Evolutionary conservation across 2,329 filamentous ascomycete species (phyloP).

Genomic region (Ceratocystis harringtonii): DNA sequence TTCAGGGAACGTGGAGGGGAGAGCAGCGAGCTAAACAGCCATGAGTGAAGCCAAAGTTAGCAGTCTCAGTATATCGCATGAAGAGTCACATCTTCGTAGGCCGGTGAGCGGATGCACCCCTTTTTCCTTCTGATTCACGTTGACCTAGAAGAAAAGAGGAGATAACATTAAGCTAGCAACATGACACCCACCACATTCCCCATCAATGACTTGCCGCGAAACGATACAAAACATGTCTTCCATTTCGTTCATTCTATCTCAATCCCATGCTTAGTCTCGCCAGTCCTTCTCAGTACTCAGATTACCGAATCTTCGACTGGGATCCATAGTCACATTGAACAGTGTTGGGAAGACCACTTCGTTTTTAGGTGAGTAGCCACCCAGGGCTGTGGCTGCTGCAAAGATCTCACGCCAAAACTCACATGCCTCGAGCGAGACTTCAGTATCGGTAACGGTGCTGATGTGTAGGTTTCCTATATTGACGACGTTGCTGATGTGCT

Average conservation of each 20-base stretch:
- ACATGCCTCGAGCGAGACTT: slow-evolving; percentile 23
- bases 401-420: slow-evolving; percentile 24
- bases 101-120: no score
- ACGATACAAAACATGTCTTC: no score
- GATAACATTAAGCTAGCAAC: no score
- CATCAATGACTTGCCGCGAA: no score
- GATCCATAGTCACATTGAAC: slow-evolving; percentile 9
- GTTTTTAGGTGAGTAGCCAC: slow-evolving; percentile 22
- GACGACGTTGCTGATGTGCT: slow-evolving; percentile 23
- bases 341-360: slow-evolving; percentile 9
- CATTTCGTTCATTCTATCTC: no score
- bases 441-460: slow-evolving; percentile 22
- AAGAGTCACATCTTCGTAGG: no score
- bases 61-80: background rate
- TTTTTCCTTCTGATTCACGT: no score
- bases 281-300: background rate
- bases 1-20: background rate
- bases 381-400: slow-evolving; percentile 22
- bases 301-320: slow-evolving; percentile 4
- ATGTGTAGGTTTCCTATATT: slow-evolving; percentile 25
- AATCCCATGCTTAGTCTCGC: background rate
- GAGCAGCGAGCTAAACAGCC: background rate
- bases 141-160: no score
- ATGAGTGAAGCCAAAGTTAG: background rate
- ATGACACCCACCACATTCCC: no score